Evolutionary conservation across 2,329 filamentous ascomycete species (phyloP), one percentile per base, ranked within the genome.

Genomic region (Ophiocordyceps camponoti-rufipedis): DNA sequence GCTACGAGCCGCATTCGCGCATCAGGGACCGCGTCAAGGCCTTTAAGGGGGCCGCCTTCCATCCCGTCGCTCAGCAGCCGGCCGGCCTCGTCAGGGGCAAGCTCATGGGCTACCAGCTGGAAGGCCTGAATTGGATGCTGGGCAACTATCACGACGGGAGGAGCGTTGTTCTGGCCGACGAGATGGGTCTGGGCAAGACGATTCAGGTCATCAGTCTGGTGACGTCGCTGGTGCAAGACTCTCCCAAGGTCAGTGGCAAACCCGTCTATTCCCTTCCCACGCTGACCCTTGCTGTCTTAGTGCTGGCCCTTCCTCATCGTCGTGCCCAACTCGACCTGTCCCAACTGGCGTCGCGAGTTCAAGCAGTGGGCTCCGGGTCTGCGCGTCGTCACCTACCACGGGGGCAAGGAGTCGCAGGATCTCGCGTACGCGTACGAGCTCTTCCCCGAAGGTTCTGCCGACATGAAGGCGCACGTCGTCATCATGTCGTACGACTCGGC

Each of bases 111-210:
- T 96, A 98, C 55, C 91, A 98, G 58, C 65, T 93, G 41, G 85
- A 95, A 48, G 91, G 91, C 18, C 68, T 95, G 44, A 95, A 96
- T 55, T 98, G 91, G 88, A 74, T 98, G 2, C 80, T 94, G 48
- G 88, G 84, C 59, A 91, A 91, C 57, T 96, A 85, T 69, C 83
- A 87, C 54, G 70, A 75, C 44, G 72, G 80, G 52, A 80, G 84
- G 56, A 96, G 91, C 55, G 83, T 87, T 28, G 89, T 96, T 48
- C 73, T 96, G 7, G 91, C 91, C 0, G 91, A 98, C 57, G 91
- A 98, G 58, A 98, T 98, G 91, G 91, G 91, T 39, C 74, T 98
- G 2, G 91, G 91, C 31, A 98, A 98, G 66, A 98, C 91, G 0
- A 85, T 98, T 31, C 91, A 98, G 58, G 79, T 95, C 45, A 83